Percentiles rank a stretch among this genome's conserved stretches.
Evolutionary conservation across 345 rosid species (phyloP).

Genomic region (Cardamine chenopodiifolia): DNA sequence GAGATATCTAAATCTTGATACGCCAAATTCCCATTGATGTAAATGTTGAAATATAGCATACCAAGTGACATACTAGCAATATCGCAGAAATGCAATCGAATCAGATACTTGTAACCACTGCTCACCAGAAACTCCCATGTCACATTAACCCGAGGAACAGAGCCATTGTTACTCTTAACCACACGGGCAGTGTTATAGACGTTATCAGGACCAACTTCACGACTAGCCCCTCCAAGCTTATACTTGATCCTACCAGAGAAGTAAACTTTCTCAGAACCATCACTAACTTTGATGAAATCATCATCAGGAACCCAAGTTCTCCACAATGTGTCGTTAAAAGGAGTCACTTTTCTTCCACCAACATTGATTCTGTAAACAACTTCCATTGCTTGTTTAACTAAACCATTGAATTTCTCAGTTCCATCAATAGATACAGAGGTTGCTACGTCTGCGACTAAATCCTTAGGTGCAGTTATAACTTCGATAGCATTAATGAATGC

Average conservation of each 20-base stretch:
- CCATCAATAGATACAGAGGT: constrained; percentile 45
- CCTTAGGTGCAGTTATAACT: constrained; percentile 80
- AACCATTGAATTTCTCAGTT: constrained; percentile 48
- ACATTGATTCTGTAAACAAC: constrained; percentile 60
- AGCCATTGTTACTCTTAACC: constrained; percentile 54
- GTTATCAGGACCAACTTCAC: constrained; percentile 82
- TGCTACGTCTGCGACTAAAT: constrained; percentile 65
- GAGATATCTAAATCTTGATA: constrained; percentile 64
- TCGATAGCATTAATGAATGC: constrained; percentile 80
- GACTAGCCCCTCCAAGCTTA: constrained; percentile 64
- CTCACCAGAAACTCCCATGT: constrained; percentile 73
- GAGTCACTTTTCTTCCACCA: constrained; percentile 79
- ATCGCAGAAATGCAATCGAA: constrained; percentile 86
- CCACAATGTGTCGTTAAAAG: constrained; percentile 82
- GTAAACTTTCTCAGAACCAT: constrained; percentile 49
- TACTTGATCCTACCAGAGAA: constrained; percentile 66
- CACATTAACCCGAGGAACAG: constrained; percentile 55
- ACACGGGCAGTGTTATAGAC: constrained; percentile 68
- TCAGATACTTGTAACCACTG: constrained; percentile 60
- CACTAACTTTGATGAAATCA: constrained; percentile 47
- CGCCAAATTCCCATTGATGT: constrained; percentile 64
- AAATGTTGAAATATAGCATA: constrained; percentile 64
- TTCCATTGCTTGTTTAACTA: constrained; percentile 63
- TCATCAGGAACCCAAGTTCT: constrained; percentile 85
- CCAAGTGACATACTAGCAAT: constrained; percentile 72